Conservation (phyloP, 2,329 filamentous ascomycete species). For the Mycocentrospora acerina region DNA sequence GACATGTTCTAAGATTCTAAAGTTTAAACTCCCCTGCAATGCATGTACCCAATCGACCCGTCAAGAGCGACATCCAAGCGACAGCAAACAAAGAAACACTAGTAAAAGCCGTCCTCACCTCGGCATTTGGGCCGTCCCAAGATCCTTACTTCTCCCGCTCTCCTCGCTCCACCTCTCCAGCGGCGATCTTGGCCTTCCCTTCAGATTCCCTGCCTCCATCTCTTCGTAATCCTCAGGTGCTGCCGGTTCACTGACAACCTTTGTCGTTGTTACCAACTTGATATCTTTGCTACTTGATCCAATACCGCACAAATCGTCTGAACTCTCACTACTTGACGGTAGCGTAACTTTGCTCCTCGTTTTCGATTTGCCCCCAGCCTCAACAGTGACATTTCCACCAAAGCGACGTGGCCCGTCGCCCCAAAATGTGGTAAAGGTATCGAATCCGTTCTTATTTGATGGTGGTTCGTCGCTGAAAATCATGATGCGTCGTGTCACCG, state of each 20-base stretch:
- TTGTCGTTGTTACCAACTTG: slow-evolving; percentile 39
- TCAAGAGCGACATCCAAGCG: too few species aligned
- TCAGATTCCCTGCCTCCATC: slow-evolving; percentile 30
- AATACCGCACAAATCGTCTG: slow-evolving; percentile 27
- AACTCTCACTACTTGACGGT: slow-evolving; percentile 20
- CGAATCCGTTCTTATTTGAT: slow-evolving; percentile 37
- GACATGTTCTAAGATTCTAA: too few species aligned
- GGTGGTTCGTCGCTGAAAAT: slow-evolving; percentile 53
- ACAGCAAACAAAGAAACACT: too few species aligned
- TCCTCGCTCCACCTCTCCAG: slow-evolving; percentile 39
- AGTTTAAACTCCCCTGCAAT: too few species aligned
- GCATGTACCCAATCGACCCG: too few species aligned
- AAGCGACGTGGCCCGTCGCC: slow-evolving; percentile 39
- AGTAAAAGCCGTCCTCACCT: neutral
- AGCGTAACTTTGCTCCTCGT: slow-evolving; percentile 18
- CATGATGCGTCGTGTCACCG: slow-evolving; percentile 57
- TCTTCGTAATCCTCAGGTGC: slow-evolving; percentile 36
- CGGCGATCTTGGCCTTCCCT: slow-evolving; percentile 27
- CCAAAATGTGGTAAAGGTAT: slow-evolving; percentile 41
- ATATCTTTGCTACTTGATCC: slow-evolving; percentile 28
- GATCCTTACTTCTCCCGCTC: slow-evolving; percentile 18
- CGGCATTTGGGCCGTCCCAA: slow-evolving; percentile 15
- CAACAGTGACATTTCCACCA: slow-evolving; percentile 50
- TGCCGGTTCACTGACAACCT: slow-evolving; percentile 36
- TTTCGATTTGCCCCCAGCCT: slow-evolving; percentile 17